Evolutionary conservation across 2,329 filamentous ascomycete genomes (phyloP).

Genomic region (Saccharata proteae): DNA sequence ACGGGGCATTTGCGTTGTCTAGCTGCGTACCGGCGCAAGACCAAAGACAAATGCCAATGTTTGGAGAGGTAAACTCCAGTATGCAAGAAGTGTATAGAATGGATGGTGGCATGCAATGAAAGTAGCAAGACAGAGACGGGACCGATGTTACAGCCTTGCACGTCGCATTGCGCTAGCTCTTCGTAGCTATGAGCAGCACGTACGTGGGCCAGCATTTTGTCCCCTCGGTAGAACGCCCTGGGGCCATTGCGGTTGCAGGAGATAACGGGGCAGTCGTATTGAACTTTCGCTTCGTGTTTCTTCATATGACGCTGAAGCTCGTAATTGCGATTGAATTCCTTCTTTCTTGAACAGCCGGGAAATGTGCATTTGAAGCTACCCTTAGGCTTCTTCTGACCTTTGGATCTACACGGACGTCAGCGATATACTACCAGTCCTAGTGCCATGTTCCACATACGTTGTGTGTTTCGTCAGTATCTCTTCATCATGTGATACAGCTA

Average conservation of each 20-base stretch:
- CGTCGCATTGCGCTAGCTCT: neutral
- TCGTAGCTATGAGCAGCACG: neutral
- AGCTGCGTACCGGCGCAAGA: neutral
- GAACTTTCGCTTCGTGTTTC: neutral
- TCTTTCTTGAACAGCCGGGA: neutral
- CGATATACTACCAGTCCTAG: too few relatives aligned
- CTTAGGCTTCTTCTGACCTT: neutral
- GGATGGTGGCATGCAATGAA: neutral
- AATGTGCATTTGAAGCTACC: neutral
- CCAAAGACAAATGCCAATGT: too few relatives aligned
- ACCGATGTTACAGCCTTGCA: neutral
- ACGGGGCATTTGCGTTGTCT: neutral
- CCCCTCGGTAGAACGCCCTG: neutral
- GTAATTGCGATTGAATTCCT: conserved; percentile 1
- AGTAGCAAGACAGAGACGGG: neutral
- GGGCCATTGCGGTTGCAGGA: neutral
- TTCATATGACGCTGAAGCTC: conserved; percentile 1
- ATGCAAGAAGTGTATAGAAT: neutral
- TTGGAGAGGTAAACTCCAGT: too few relatives aligned
- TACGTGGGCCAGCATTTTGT: conserved; percentile 1
- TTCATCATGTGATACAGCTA: too few relatives aligned
- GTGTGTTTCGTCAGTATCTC: too few relatives aligned
- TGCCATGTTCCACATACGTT: too few relatives aligned
- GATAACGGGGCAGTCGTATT: neutral
- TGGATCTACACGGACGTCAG: too few relatives aligned